These are phyloP conservation scores for Pyricularia pennisetigena DNA, from an alignment of 2,329 filamentous ascomycete genomes.

Conservation along the genomic window DNA sequence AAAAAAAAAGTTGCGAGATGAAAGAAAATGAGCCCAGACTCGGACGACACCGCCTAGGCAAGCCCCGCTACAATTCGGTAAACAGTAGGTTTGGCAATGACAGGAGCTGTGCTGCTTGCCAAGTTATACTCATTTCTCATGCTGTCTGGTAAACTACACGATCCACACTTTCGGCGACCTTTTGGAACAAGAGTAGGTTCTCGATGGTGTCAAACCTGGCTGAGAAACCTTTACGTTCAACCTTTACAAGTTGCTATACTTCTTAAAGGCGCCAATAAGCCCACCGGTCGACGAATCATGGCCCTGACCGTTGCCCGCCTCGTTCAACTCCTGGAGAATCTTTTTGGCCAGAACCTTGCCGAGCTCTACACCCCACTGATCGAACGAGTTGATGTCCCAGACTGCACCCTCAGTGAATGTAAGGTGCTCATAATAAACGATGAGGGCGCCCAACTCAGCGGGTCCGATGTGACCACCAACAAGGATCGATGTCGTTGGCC, in stretches of 20 bases:
- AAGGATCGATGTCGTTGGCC: slow-evolving; percentile 90
- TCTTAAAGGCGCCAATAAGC: slow-evolving; percentile 88
- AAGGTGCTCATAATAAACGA: slow-evolving; percentile 98
- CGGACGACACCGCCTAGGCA: background rate
- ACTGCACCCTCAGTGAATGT: slow-evolving; percentile 96
- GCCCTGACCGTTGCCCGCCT: slow-evolving; percentile 55
- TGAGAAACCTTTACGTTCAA: background rate
- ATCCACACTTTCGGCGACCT: background rate
- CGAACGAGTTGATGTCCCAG: slow-evolving; percentile 99
- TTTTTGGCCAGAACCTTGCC: slow-evolving; percentile 95
- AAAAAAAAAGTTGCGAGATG: background rate
- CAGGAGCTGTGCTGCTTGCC: background rate
- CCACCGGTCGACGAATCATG: slow-evolving; percentile 87
- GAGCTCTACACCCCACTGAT: slow-evolving; percentile 98
- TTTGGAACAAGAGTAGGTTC: background rate
- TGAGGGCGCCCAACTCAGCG: slow-evolving; percentile 83
- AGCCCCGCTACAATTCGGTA: background rate
- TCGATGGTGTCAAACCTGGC: background rate
- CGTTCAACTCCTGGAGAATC: slow-evolving; percentile 77
- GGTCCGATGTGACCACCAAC: slow-evolving; percentile 87
- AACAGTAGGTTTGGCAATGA: background rate
- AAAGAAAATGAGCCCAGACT: background rate
- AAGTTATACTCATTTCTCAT: background rate
- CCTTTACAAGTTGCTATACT: slow-evolving; percentile 41
- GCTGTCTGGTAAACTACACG: background rate